Conservation (phyloP, 208 protist genomes). For the Trypanosoma theileri region DNA sequence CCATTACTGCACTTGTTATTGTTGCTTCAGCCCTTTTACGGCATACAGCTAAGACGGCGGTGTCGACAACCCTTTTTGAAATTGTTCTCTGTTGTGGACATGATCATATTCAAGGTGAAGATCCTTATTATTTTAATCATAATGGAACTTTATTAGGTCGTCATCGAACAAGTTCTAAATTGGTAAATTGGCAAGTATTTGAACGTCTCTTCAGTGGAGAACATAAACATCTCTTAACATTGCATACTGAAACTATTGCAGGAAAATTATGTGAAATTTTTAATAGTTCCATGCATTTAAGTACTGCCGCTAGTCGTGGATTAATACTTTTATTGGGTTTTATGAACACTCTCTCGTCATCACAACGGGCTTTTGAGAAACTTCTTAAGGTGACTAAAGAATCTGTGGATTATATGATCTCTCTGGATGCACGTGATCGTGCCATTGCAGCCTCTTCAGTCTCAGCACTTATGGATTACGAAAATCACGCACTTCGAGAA, state of each 20-base stretch:
- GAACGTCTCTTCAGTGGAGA: slow-evolving; percentile 36
- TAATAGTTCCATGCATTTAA: slow-evolving; percentile 34
- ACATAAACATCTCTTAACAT: slow-evolving; percentile 40
- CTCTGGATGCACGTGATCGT: slow-evolving; percentile 55
- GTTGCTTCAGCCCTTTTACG: slow-evolving; percentile 52
- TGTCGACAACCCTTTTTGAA: slow-evolving; percentile 47
- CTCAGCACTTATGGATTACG: slow-evolving; percentile 52
- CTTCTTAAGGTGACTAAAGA: slow-evolving; percentile 39
- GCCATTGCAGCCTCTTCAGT: slow-evolving; percentile 68
- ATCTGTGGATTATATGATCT: slow-evolving; percentile 57
- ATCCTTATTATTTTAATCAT: slow-evolving; percentile 56
- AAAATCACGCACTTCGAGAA: slow-evolving; percentile 53
- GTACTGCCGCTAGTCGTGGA: slow-evolving; percentile 70
- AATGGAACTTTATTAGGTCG: slow-evolving; percentile 29
- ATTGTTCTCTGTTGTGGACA: slow-evolving; percentile 76
- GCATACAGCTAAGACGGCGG: slow-evolving; percentile 33
- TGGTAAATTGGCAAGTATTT: slow-evolving; percentile 20
- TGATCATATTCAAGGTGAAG: slow-evolving; percentile 72
- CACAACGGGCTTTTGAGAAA: slow-evolving; percentile 36
- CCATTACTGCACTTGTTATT: slow-evolving; percentile 33
- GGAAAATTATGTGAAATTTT: slow-evolving; percentile 36
- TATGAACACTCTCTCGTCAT: slow-evolving; percentile 19
- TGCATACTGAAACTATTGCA: slow-evolving; percentile 42
- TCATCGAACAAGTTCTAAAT: slow-evolving; percentile 17
- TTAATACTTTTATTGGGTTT: slow-evolving; percentile 64